These are phyloP conservation scores for Penicillium sp. DNA, from an alignment of 2,329 filamentous ascomycete genomes.

Conservation along the genomic window DNA sequence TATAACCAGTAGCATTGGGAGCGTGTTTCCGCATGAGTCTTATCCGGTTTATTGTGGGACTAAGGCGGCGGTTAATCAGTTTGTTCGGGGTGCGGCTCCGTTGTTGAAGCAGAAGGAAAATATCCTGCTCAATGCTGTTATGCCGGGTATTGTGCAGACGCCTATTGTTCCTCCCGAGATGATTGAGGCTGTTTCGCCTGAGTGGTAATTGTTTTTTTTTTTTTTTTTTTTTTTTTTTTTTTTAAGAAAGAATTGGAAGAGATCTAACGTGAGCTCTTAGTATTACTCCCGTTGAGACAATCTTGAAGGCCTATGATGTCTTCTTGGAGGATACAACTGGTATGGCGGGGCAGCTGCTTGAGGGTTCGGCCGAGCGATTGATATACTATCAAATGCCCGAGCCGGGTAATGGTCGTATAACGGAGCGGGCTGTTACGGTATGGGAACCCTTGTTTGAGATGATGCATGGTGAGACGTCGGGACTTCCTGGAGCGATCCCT, in stretches of 20 bases:
- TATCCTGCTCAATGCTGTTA: constrained; percentile 50
- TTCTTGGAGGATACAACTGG: constrained; percentile 48
- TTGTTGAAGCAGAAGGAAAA: constrained; percentile 49
- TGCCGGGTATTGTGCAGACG: constrained; percentile 51
- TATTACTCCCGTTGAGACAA: constrained; percentile 45
- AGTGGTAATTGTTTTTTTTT: constrained; percentile 17
- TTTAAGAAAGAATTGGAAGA: no score
- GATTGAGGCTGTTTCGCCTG: constrained; percentile 43
- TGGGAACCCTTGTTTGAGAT: constrained; percentile 52
- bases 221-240: no score
- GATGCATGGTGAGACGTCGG: constrained; percentile 46
- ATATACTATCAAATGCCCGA: constrained; percentile 39
- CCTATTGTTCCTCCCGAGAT: constrained; percentile 48
- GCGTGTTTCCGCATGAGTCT: constrained; percentile 44
- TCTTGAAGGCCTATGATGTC: constrained; percentile 48
- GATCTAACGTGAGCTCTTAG: constrained; percentile 6
- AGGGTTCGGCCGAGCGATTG: constrained; percentile 47
- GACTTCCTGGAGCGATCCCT: constrained; percentile 40
- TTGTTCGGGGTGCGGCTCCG: constrained; percentile 42
- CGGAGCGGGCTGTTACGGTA: constrained; percentile 47
- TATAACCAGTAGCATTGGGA: constrained; percentile 47
- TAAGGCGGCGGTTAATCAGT: constrained; percentile 50
- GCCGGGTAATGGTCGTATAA: constrained; percentile 44
- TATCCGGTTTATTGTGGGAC: constrained; percentile 54
- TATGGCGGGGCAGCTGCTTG: constrained; percentile 46